These are phyloP conservation scores for Bolboschoenus planiculmis DNA, from an alignment of 176 grass and related monocot species.

Conservation along the genomic window DNA sequence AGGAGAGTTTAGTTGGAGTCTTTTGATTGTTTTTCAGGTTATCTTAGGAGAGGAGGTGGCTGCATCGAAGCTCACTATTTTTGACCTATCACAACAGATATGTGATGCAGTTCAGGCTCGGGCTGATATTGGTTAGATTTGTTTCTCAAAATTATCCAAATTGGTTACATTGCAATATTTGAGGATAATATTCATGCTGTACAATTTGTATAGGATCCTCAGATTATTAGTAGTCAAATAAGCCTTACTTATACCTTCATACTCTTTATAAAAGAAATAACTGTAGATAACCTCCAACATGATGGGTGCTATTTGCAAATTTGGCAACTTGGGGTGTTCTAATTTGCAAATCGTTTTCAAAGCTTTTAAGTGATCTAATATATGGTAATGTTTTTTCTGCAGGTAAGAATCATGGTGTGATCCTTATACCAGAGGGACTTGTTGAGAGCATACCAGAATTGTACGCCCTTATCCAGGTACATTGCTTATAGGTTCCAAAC, in stretches of 20 bases:
- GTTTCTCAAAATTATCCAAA: not conserved
- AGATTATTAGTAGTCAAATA: not conserved
- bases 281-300: not conserved
- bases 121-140: conserved; percentile 59
- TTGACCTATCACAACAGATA: conserved; percentile 94
- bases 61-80: conserved; percentile 95
- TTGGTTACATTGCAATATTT: not conserved
- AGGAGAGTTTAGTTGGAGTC: not conserved
- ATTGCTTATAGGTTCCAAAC: not conserved
- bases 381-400: conserved; percentile 6
- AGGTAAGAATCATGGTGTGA: conserved; percentile 90
- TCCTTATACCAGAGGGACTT: conserved; percentile 98
- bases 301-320: not conserved
- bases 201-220: not conserved
- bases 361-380: not conserved
- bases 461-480: conserved; percentile 89
- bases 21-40: conserved; percentile 49
- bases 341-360: not conserved
- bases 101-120: conserved; percentile 88
- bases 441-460: conserved; percentile 98
- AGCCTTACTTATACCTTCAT: not conserved
- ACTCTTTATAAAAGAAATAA: not conserved
- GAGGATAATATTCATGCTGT: not conserved
- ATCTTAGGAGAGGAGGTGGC: conserved; percentile 94
- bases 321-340: not conserved